These are phyloP conservation scores for Suhomyces prunicola DNA, from an alignment of 805 yeast genomes.

Conservation along the genomic window DNA sequence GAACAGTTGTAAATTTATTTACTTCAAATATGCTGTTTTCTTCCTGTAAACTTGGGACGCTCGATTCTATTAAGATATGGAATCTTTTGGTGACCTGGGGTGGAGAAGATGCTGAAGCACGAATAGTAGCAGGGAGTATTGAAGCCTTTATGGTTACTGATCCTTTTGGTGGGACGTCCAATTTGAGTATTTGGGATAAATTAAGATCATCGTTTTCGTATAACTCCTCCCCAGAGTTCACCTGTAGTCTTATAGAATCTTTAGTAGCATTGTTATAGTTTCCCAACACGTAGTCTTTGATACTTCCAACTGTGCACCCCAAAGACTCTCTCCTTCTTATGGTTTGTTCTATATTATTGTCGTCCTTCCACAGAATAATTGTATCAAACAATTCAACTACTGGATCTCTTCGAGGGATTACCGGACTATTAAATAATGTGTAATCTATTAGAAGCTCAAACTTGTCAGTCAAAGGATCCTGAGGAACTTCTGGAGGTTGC, in stretches of 20 bases:
- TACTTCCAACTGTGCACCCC: constrained; percentile 14
- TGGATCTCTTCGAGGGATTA: constrained; percentile 24
- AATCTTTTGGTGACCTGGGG: constrained; percentile 7
- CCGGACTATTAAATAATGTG: constrained; percentile 15
- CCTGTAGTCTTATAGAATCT: not conserved
- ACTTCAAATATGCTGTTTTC: constrained; percentile 20
- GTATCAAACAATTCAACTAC: constrained; percentile 23
- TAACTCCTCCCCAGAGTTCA: not conserved
- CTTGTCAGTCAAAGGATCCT: constrained; percentile 5
- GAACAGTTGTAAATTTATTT: constrained; percentile 14
- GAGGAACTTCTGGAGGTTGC: constrained; percentile 1
- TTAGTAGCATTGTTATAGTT: not conserved
- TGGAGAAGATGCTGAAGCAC: not conserved
- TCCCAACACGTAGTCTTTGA: constrained; percentile 18
- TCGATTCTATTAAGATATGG: constrained; percentile 16
- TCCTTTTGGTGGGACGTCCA: constrained; percentile 28
- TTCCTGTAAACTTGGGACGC: constrained; percentile 14
- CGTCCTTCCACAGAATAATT: constrained; percentile 13
- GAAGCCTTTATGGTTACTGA: not conserved
- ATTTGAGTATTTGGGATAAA: constrained; percentile 12
- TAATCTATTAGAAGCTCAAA: constrained; percentile 23
- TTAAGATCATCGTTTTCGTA: constrained; percentile 5
- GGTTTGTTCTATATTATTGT: not conserved
- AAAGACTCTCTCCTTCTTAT: constrained; percentile 17
- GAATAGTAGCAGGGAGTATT: not conserved